Percentiles rank a stretch among this genome's conserved stretches.
phyloP scores from a whole-genome alignment of 2,329 filamentous ascomycete species.

The Gliomastix tumulicola region DNA sequence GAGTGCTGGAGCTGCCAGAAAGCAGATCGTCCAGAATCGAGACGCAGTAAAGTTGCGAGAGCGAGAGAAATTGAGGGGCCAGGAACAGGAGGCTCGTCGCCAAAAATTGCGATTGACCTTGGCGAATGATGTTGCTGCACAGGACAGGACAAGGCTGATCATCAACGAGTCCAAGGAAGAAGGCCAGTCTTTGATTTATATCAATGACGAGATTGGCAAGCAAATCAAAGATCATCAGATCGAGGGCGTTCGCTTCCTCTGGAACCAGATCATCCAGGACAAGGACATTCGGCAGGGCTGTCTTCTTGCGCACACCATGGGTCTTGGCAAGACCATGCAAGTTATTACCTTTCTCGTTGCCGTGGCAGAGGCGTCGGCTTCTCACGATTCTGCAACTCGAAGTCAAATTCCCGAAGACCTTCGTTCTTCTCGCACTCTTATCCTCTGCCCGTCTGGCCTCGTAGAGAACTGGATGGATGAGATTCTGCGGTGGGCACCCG shows the following conservation, averaged over 20 bases:
- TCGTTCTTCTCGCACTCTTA: constrained; percentile 54
- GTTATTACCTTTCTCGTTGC: constrained; percentile 76
- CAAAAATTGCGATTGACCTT: constrained; percentile 37
- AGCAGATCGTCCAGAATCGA: constrained; percentile 26
- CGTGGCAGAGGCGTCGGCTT: constrained; percentile 59
- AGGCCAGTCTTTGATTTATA: constrained; percentile 52
- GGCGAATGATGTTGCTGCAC: constrained; percentile 32
- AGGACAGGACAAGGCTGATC: constrained; percentile 44
- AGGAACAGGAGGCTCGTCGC: constrained; percentile 46
- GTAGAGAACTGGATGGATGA: constrained; percentile 82
- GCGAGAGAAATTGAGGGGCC: constrained; percentile 43
- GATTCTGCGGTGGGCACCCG: constrained; percentile 60
- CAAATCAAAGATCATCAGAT: constrained; percentile 76
- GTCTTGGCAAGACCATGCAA: constrained; percentile 89
- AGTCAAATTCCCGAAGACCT: constrained; percentile 64
- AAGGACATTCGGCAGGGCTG: constrained; percentile 60
- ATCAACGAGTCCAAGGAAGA: constrained; percentile 62
- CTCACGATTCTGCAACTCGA: constrained; percentile 45
- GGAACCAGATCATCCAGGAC: constrained; percentile 70
- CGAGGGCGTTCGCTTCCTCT: constrained; percentile 77
- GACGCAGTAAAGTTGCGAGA: constrained; percentile 44
- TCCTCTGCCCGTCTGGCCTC: constrained; percentile 70
- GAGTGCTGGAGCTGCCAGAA: constrained; percentile 3
- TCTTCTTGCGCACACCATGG: constrained; percentile 84
- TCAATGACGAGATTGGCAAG: constrained; percentile 56